These are phyloP conservation scores for Candida jianshihensis DNA, from an alignment of 805 yeast species.

Conservation along the genomic window DNA sequence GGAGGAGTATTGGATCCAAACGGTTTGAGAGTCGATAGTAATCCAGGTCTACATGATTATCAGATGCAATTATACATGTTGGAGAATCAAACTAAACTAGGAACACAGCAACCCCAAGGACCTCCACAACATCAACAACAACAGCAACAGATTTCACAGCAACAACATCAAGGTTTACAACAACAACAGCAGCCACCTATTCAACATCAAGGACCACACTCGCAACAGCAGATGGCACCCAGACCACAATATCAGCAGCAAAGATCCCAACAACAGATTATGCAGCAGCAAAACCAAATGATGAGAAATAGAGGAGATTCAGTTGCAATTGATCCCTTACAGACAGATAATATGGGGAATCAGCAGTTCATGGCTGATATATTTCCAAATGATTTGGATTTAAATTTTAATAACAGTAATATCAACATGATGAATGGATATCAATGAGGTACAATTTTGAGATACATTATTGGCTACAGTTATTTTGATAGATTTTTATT, in stretches of 20 bases:
- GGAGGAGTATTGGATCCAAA: constrained; percentile 8
- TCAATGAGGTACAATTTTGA: too few relatives aligned
- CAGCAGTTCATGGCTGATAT: constrained; percentile 18
- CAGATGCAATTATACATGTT: constrained; percentile 71
- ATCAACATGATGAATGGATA: constrained; percentile 12
- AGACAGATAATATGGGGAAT: constrained; percentile 16
- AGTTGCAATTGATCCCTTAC: constrained; percentile 20
- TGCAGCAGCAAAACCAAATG: neutral
- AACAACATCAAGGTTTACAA: neutral
- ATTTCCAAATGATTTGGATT: constrained; percentile 15
- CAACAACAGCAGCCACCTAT: neutral
- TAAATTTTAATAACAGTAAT: constrained; percentile 4
- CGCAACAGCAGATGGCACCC: constrained; percentile 1
- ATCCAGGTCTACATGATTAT: constrained; percentile 66
- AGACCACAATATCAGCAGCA: constrained; percentile 1
- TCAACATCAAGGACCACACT: neutral
- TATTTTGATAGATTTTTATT: neutral
- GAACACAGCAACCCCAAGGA: constrained; percentile 4
- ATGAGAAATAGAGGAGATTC: constrained; percentile 10
- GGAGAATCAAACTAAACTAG: constrained; percentile 61
- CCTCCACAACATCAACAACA: constrained; percentile 1
- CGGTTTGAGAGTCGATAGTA: constrained; percentile 15
- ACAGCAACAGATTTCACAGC: neutral
- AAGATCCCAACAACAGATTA: neutral
- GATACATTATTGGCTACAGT: too few relatives aligned